Conservation (phyloP, 768 basidiomycete genomes). For the Kwoniella mangroviensis region DNA sequence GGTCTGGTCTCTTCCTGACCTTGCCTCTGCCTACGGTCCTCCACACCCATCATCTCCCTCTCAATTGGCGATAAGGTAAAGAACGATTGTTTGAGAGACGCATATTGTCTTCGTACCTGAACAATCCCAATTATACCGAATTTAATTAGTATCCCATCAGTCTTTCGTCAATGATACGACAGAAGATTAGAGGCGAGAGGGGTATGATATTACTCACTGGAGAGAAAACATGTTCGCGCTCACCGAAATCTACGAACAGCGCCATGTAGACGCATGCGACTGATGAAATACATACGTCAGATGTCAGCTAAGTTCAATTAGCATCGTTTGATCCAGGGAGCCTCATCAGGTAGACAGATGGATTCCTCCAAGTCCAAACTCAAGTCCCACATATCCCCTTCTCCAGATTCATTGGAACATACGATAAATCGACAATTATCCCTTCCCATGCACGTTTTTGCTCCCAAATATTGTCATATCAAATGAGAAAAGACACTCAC, state of each 20-base stretch:
- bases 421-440: too few species aligned
- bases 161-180: neutral
- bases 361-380: too few species aligned
- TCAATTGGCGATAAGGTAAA: constrained; percentile 21
- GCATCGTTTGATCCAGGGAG: neutral
- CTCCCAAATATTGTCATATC: neutral
- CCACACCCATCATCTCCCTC: constrained; percentile 19
- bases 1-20: neutral
- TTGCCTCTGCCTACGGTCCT: neutral
- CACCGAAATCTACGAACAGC: constrained; percentile 46
- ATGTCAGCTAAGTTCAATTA: neutral
- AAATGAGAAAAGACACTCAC: constrained; percentile 28
- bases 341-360: too few species aligned
- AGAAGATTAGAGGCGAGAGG: neutral
- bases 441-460: neutral
- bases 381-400: too few species aligned
- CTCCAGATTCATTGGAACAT: too few species aligned
- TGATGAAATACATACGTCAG: neutral
- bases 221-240: constrained; percentile 49
- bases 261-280: constrained; percentile 46
- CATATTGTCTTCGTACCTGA: constrained; percentile 21
- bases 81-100: constrained; percentile 4
- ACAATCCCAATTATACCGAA: too few species aligned
- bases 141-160: neutral
- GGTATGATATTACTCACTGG: constrained; percentile 30